Evolutionary conservation across 169 alveolate genomes (phyloP), one percentile per base, ranked within the genome.

Genomic region (Cryptosporidium parvum): DNA sequence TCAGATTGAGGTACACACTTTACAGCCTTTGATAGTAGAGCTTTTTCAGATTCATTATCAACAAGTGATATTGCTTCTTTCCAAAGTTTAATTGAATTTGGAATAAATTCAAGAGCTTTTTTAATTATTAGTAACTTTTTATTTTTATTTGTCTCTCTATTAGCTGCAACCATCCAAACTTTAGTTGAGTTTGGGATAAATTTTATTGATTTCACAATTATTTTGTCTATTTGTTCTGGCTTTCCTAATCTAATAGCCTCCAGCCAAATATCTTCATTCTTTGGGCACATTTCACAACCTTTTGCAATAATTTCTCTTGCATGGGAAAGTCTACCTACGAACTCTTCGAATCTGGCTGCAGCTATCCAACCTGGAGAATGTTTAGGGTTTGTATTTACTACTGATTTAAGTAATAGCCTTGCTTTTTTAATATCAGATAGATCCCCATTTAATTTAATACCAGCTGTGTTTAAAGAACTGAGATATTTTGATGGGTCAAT

Each of bases 321-420:
- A 35, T 96, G 96, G 52, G 97, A 92, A 85, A 97, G 72, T 84
- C 97, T 96, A 51, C 97, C 97, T 85, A 84, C 99, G 52, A 97
- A 91, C 85, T 98, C 99, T 91, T 99, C 99, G 80, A 99, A 91
- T 48, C 99, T 95, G 26, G 99, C 99, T 23, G 99, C 99, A 31
- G 99, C 99, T 33, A 99, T 97, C 99, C 99, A 99, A 29, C 99
- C 99, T 29, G 97, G 96, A 3, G 99, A 97, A 93, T 96, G 98
- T 52, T 96, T 96, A 5, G 99, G 99, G 91, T 98, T 97, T 37
- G 99, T 96, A 45, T 95, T 89, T 26, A 97, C 97, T 29, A 97
- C 96, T 9, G 97, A 93, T 85, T 94, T 95, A 59, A 97, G 91
- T 67, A 97, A 85, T 39, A 94, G 85, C 44, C 98, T 93, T 31